Percentiles rank a stretch among this genome's conserved stretches.
Evolutionary conservation across 345 rosid species (phyloP).

Genomic region (Citrus mangshanensis): DNA sequence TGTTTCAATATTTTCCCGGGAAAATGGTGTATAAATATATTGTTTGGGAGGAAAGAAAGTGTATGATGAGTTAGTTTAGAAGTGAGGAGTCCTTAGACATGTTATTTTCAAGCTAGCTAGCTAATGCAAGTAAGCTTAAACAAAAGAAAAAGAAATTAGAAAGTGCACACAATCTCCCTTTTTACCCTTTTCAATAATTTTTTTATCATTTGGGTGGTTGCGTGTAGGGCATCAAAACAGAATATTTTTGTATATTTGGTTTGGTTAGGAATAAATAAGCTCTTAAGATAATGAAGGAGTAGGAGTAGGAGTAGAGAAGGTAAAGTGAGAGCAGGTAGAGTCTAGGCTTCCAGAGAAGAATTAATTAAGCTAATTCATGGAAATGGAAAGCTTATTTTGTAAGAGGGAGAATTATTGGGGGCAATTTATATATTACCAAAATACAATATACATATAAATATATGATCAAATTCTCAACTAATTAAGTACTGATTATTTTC

Average conservation of each 20-base stretch:
- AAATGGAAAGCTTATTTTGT: not conserved
- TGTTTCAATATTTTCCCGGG: too few relatives aligned
- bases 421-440: not conserved
- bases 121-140: not conserved
- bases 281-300: not conserved
- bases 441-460: too few relatives aligned
- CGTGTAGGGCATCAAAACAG: not conserved
- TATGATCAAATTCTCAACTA: not conserved
- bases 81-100: not conserved
- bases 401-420: not conserved
- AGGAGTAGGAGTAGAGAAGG: slow-evolving; percentile 1
- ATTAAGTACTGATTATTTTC: too few relatives aligned
- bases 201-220: slow-evolving; percentile 3
- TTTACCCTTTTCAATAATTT: not conserved
- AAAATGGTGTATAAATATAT: not conserved
- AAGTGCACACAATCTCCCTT: not conserved
- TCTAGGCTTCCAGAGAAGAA: too few relatives aligned
- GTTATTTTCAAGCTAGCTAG: not conserved
- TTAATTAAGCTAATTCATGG: too few relatives aligned
- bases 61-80: not conserved
- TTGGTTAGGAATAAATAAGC: not conserved
- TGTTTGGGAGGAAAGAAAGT: not conserved
- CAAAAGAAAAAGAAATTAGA: not conserved
- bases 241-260: not conserved
- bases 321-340: slow-evolving; percentile 15